Evolutionary conservation across 2,329 filamentous ascomycete genomes (phyloP), one percentile per base, ranked within the genome.

Genomic region (Colletotrichum australisinense): DNA sequence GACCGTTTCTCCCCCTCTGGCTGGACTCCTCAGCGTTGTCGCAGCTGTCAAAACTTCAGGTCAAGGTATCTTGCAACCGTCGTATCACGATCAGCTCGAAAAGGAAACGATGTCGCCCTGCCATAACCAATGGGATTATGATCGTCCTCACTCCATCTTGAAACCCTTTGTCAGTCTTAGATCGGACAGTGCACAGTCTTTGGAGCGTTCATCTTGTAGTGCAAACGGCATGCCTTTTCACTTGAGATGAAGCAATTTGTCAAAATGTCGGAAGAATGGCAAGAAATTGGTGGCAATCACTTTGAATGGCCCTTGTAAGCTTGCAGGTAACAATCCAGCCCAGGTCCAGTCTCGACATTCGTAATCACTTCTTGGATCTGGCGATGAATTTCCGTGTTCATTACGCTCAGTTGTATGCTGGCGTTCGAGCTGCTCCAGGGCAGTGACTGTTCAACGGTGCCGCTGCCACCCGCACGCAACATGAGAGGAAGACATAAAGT

Each of bases 201-300:
- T 49, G 12, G 19, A 60, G 59, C 52, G 55, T 69, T 73, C 65
- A 35, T 69, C 24, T 59, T 63, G 16, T 16, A n/a, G n/a, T n/a
- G n/a, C n/a, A 32, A 55, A 30, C n/a, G 28, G 28, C 5, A 46
- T 24, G n/a, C 26, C 16, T 42, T 7, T 22, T n/a, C 42, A 64
- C 24, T 73, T 60, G 42, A 60, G 66, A 69, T 46, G 53, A 57
- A 28, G 53, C 30, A 22, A 56, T 59, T 70, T 55, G 59, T 58
- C 32, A 72, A 26, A 16, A 12, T 14, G 59, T 16, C 26, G 26
- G 30, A 19, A 63, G 42, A 24, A 32, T 22, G 11, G 42, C 42
- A 14, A 26, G n/a, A 19, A 4, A 32, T 14, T 30, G 8, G 22
- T 7, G 59, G 19, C 11, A 6, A 32, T 11, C 11, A 24, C 7